These are phyloP conservation scores for Baorangia bicolor DNA, from an alignment of 768 basidiomycete species.

Conservation along the genomic window DNA sequence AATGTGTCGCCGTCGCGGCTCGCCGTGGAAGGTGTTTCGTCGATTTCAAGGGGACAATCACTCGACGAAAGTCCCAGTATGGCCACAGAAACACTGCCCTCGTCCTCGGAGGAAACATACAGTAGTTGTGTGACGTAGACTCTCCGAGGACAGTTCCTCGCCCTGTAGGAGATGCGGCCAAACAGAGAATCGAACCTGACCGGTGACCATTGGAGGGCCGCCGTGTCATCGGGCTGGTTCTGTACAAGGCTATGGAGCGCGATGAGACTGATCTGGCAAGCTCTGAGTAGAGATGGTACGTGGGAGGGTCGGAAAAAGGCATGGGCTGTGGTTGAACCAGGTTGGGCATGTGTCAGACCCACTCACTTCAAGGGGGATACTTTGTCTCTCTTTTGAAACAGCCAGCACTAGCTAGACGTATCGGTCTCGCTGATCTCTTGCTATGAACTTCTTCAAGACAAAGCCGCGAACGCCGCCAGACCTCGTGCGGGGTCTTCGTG, in stretches of 20 bases:
- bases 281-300: not conserved
- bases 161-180: not conserved
- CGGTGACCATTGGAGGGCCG: not conserved
- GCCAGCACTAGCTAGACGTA: not conserved
- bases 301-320: constrained; percentile 9
- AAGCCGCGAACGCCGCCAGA: constrained; percentile 87
- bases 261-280: constrained; percentile 5
- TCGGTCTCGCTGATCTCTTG: not conserved
- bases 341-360: constrained; percentile 19
- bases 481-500: constrained; percentile 76
- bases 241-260: not conserved
- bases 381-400: constrained; percentile 3
- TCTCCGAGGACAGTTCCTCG: not conserved
- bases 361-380: not conserved
- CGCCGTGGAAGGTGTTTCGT: no score
- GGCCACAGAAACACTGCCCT: not conserved
- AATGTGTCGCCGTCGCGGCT: no score
- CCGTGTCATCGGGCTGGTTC: not conserved
- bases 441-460: constrained; percentile 97
- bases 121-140: not conserved
- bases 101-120: not conserved
- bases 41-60: no score
- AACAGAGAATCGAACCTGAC: not conserved
- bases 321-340: constrained; percentile 10
- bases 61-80: not conserved